These are phyloP conservation scores for Epicoccum nigrum DNA, from an alignment of 2,329 filamentous ascomycete species.

Conservation along the genomic window DNA sequence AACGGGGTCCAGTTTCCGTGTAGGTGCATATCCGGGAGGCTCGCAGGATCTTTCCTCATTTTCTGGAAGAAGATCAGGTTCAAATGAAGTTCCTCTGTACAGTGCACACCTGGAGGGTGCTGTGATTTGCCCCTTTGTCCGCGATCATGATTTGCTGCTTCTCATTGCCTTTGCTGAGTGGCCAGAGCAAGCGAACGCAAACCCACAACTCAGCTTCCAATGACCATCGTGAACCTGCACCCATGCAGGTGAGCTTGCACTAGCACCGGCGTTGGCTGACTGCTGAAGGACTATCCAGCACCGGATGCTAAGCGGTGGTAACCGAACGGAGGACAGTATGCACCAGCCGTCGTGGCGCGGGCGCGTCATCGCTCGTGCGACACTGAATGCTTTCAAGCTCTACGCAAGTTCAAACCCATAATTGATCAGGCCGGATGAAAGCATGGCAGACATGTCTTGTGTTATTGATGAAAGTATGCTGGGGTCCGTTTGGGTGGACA, in stretches of 20 bases:
- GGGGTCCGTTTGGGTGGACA: no score
- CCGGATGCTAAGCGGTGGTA: conserved; percentile 1
- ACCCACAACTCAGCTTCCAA: conserved; percentile 16
- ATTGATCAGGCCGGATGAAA: conserved; percentile 21
- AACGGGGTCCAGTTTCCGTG: background rate
- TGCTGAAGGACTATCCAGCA: conserved; percentile 6
- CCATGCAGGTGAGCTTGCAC: conserved; percentile 4
- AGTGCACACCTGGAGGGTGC: background rate
- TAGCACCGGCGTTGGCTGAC: conserved; percentile 15
- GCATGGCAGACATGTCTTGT: conserved; percentile 19
- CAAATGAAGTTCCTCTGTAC: background rate
- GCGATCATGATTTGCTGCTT: background rate
- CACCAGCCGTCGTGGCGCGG: conserved; percentile 16
- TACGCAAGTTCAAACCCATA: background rate
- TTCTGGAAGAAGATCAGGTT: background rate
- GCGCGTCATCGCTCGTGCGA: conserved; percentile 20
- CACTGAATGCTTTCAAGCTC: conserved; percentile 18
- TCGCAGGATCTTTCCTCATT: conserved; percentile 1
- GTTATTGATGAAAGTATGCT: no score
- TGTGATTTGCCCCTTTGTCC: conserved; percentile 4
- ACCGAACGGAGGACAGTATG: conserved; percentile 7
- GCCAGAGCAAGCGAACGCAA: conserved; percentile 9
- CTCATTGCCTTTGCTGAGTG: conserved; percentile 13
- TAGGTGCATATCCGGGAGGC: background rate
- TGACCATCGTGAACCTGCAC: conserved; percentile 6